These are phyloP conservation scores for Lojkania enalia DNA, from an alignment of 2,329 filamentous ascomycete species.

Conservation along the genomic window DNA sequence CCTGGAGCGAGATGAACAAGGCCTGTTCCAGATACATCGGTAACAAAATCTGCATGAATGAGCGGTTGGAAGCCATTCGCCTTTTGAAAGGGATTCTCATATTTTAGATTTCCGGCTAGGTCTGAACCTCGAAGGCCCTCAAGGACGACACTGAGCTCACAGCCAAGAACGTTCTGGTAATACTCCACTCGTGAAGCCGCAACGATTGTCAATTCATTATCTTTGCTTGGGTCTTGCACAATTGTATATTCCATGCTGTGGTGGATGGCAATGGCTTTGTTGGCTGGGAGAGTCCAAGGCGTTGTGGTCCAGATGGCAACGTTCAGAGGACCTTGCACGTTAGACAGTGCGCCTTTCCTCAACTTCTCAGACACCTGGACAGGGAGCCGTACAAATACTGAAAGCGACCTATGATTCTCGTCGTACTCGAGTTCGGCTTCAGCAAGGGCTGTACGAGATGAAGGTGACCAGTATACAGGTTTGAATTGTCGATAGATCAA, in stretches of 20 bases:
- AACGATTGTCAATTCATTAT: constrained; percentile 66
- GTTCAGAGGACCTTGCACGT: constrained; percentile 52
- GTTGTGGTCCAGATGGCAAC: constrained; percentile 99
- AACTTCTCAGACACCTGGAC: constrained; percentile 56
- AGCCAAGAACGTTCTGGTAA: constrained; percentile 37
- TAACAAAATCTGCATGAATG: constrained; percentile 86
- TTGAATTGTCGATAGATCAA: constrained; percentile 78
- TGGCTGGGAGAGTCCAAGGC: constrained; percentile 94
- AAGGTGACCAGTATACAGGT: constrained; percentile 86
- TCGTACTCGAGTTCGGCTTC: constrained; percentile 86
- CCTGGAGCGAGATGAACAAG: constrained; percentile 94
- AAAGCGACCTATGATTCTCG: constrained; percentile 70
- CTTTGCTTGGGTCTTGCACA: constrained; percentile 50
- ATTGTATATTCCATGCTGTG: constrained; percentile 73
- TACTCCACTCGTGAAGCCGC: constrained; percentile 71
- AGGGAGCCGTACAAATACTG: constrained; percentile 81
- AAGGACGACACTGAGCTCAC: constrained; percentile 54
- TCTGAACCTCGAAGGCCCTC: constrained; percentile 65
- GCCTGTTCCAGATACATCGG: constrained; percentile 85
- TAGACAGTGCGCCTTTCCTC: constrained; percentile 38
- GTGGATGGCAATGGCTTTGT: constrained; percentile 84
- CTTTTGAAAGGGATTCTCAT: constrained; percentile 71
- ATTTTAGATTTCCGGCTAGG: constrained; percentile 64
- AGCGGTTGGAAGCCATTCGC: constrained; percentile 66
- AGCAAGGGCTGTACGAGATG: constrained; percentile 75